These are phyloP conservation scores for Bruguiera sexangula DNA, from an alignment of 345 rosid species.

Conservation along the genomic window DNA sequence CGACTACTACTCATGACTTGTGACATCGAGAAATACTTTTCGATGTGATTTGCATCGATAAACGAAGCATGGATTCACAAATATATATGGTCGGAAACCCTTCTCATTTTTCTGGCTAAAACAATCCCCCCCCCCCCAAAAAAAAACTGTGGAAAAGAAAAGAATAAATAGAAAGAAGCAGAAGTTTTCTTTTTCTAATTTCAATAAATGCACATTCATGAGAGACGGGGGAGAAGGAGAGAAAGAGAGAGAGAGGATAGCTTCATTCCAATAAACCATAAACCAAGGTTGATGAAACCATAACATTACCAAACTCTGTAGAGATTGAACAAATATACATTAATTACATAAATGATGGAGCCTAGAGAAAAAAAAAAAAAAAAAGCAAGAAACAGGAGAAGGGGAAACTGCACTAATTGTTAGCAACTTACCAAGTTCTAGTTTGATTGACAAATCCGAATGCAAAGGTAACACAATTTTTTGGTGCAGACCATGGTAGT, in stretches of 20 bases:
- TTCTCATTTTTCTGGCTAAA: not conserved
- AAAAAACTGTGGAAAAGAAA: too few relatives aligned
- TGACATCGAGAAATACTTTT: too few relatives aligned
- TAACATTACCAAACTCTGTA: constrained; percentile 38
- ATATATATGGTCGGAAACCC: not conserved
- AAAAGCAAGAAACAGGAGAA: not conserved
- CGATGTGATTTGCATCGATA: not conserved
- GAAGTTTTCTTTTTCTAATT: too few relatives aligned
- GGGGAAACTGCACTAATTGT: constrained; percentile 23
- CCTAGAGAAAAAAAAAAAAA: not conserved
- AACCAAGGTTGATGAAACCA: not conserved
- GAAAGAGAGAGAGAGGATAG: too few relatives aligned
- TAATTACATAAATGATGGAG: constrained; percentile 22
- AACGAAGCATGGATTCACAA: not conserved
- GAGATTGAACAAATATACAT: constrained; percentile 38
- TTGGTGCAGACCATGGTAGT: constrained; percentile 1
- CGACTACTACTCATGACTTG: not conserved
- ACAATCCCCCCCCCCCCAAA: too few relatives aligned
- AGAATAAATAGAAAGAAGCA: too few relatives aligned
- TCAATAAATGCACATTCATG: too few relatives aligned
- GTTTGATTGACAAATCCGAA: constrained; percentile 13
- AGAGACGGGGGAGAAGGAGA: too few relatives aligned
- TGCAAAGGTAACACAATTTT: constrained; percentile 7
- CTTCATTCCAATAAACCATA: too few relatives aligned
- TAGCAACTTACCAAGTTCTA: constrained; percentile 23